Evolutionary conservation across 164 flowering plant species (phyloP).

Genomic region (Vitis rupestris): DNA sequence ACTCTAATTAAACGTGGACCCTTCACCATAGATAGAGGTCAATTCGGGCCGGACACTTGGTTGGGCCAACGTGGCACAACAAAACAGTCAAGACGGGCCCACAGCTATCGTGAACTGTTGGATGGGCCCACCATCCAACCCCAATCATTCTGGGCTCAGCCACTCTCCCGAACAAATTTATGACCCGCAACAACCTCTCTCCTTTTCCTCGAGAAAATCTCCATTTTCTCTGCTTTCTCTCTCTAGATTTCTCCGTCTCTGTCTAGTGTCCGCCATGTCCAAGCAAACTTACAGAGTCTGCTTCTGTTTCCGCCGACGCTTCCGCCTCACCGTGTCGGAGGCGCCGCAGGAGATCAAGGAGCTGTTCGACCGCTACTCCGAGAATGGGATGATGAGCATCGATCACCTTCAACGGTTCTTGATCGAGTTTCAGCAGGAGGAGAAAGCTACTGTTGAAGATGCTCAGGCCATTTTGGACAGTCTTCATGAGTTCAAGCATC

Average conservation of each 20-base stretch:
- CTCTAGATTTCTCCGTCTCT: not conserved
- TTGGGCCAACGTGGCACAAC: too few relatives aligned
- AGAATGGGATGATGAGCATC: constrained; percentile 61
- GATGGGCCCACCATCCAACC: too few relatives aligned
- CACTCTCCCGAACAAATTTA: too few relatives aligned
- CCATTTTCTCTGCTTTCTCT: not conserved
- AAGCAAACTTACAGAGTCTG: constrained; percentile 77
- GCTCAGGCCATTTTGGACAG: constrained; percentile 61
- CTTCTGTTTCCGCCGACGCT: constrained; percentile 77
- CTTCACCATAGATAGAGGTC: too few relatives aligned
- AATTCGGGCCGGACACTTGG: too few relatives aligned
- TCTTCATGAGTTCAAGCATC: constrained; percentile 36
- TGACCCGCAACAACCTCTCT: too few relatives aligned
- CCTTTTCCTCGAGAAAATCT: not conserved
- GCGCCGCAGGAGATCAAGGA: constrained; percentile 69
- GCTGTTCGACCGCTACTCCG: constrained; percentile 60
- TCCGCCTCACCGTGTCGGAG: constrained; percentile 48
- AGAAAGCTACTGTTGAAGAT: constrained; percentile 47
- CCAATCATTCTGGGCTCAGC: too few relatives aligned
- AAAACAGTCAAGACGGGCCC: too few relatives aligned
- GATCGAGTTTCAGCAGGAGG: constrained; percentile 60
- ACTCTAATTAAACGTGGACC: too few relatives aligned
- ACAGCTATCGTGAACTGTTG: too few relatives aligned
- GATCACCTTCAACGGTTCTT: constrained; percentile 67
- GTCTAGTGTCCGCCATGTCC: constrained; percentile 26